Conservation (phyloP, 1,139 yeast genomes). For the Wickerhamiella infanticola region DNA sequence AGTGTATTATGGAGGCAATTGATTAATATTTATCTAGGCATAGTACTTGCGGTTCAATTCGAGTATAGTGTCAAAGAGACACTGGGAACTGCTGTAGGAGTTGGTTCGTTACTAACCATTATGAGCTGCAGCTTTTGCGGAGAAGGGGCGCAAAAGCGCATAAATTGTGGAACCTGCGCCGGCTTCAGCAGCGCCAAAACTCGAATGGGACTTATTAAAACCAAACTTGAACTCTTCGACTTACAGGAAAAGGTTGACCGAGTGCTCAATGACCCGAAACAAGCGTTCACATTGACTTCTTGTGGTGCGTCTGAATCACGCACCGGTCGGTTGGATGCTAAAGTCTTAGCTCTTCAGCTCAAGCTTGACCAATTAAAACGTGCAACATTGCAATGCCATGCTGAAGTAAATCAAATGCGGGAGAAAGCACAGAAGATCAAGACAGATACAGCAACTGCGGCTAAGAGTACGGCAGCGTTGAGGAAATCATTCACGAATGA, state of each 20-base stretch:
- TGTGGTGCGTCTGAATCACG: slow-evolving; percentile 7
- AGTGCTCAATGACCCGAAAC: slow-evolving; percentile 9
- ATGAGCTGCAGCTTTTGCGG: slow-evolving; percentile 19
- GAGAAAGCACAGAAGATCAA: slow-evolving; percentile 6
- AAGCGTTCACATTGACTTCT: slow-evolving; percentile 4
- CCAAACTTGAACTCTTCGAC: slow-evolving; percentile 16
- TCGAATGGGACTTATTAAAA: slow-evolving; percentile 20
- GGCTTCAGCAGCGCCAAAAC: slow-evolving; percentile 16
- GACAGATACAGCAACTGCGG: slow-evolving; percentile 3
- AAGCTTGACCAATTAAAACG: slow-evolving; percentile 8
- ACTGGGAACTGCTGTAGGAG: not conserved
- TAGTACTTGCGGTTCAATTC: too few species aligned
- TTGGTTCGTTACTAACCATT: not conserved
- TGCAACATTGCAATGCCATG: slow-evolving; percentile 8
- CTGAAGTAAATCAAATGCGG: slow-evolving; percentile 6
- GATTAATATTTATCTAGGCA: too few species aligned
- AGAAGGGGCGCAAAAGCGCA: slow-evolving; percentile 12
- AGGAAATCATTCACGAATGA: not conserved
- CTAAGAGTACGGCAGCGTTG: not conserved
- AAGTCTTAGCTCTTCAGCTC: slow-evolving; percentile 9
- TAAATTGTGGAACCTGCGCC: slow-evolving; percentile 21
- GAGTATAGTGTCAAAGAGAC: too few species aligned
- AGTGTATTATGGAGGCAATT: not conserved
- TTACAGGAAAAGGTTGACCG: slow-evolving; percentile 14
- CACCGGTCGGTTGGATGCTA: slow-evolving; percentile 10